Conservation (phyloP, 1,284 basidiomycete genomes). For the Irpex sp. region DNA sequence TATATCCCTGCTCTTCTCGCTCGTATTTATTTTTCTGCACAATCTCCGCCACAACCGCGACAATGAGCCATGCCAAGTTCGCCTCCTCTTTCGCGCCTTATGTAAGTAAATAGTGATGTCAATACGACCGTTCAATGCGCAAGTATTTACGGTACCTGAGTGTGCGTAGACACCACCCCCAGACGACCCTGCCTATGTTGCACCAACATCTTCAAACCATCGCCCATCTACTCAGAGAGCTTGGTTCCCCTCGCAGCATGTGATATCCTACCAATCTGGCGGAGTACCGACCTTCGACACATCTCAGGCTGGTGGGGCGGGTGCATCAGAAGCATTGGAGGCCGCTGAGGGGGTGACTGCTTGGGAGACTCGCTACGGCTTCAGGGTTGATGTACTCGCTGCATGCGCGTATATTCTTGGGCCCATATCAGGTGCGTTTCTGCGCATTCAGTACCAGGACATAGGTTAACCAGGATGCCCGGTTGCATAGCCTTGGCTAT, state of each 20-base stretch:
- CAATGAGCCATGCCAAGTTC: slow-evolving; percentile 30
- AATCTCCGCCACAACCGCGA: background rate
- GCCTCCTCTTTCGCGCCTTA: slow-evolving; percentile 49
- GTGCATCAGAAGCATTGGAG: slow-evolving; percentile 40
- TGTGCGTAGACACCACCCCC: slow-evolving; percentile 51
- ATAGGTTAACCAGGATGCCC: background rate
- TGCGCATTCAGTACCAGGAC: background rate
- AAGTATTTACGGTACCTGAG: background rate
- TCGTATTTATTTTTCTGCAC: background rate
- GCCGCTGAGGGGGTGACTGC: slow-evolving; percentile 51
- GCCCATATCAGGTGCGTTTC: slow-evolving; percentile 64
- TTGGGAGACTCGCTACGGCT: slow-evolving; percentile 71
- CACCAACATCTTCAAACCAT: slow-evolving; percentile 21
- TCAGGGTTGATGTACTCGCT: slow-evolving; percentile 69
- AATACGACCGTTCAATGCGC: background rate
- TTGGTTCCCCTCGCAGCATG: slow-evolving; percentile 51
- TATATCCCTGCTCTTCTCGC: background rate
- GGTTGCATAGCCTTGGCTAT: slow-evolving; percentile 53
- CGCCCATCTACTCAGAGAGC: slow-evolving; percentile 32
- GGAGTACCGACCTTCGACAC: slow-evolving; percentile 56
- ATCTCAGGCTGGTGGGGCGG: slow-evolving; percentile 38
- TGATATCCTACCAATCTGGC: slow-evolving; percentile 69
- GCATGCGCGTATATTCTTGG: slow-evolving; percentile 70
- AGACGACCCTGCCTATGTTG: slow-evolving; percentile 43
- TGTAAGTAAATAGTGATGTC: slow-evolving; percentile 31